phyloP scores from a whole-genome alignment of 1,284 basidiomycete species.

The Ceratobasidium sp. region DNA sequence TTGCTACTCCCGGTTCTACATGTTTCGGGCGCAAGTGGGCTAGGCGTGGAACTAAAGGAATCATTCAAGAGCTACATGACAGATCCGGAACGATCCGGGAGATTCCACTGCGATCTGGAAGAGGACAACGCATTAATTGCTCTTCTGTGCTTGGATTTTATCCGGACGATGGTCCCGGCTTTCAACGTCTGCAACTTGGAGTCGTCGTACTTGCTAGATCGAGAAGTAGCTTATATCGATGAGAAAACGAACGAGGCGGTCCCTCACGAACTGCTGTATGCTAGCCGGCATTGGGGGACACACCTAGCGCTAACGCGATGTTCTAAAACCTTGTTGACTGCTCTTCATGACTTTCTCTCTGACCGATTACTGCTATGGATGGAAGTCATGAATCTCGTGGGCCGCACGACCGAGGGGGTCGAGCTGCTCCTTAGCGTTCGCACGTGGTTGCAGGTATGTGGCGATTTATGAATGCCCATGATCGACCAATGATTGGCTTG shows the following conservation, averaged over 20 bases:
- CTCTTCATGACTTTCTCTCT: slow-evolving; percentile 3
- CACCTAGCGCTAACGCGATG: background rate
- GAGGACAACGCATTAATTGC: background rate
- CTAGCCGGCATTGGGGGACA: slow-evolving; percentile 7
- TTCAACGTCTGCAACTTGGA: slow-evolving; percentile 24
- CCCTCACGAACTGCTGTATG: background rate
- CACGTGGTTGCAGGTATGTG: background rate
- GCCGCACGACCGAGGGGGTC: too few species aligned
- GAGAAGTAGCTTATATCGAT: background rate
- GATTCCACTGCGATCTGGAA: background rate
- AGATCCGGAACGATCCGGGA: background rate
- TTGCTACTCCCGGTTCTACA: background rate
- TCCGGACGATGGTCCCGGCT: background rate
- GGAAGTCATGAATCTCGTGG: too few species aligned
- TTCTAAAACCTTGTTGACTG: background rate
- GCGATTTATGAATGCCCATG: background rate
- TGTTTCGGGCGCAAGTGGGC: background rate
- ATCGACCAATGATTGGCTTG: background rate
- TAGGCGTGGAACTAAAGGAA: background rate
- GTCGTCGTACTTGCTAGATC: background rate
- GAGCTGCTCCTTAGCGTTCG: too few species aligned
- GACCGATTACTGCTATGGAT: slow-evolving; percentile 6
- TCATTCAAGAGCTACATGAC: slow-evolving; percentile 1
- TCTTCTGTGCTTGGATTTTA: background rate
- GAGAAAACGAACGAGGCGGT: background rate